Percentiles rank a stretch among this genome's conserved stretches.
phyloP scores from a whole-genome alignment of 176 grass and related monocot genomes.

The Elymus sibiricus region DNA sequence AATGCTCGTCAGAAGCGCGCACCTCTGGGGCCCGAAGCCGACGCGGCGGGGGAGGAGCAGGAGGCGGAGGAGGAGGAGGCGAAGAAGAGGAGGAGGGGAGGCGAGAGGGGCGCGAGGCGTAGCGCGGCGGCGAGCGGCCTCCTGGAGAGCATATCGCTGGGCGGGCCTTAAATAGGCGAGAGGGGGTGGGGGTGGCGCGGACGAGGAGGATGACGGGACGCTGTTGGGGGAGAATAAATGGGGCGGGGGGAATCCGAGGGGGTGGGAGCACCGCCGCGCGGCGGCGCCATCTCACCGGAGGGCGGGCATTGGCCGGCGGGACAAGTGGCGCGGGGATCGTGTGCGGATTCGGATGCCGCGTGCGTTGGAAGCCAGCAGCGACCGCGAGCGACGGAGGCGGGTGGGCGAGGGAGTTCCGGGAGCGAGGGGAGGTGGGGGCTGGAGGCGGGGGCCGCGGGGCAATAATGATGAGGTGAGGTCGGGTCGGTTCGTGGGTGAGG shows the following conservation, averaged over 20 bases:
- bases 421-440: neutral
- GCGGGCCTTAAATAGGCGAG: conserved; percentile 55
- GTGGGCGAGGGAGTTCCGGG: neutral
- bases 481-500: neutral
- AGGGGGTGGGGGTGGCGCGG: neutral
- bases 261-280: conserved; percentile 32
- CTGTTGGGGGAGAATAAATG: conserved; percentile 35
- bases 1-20: neutral
- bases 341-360: conserved; percentile 43
- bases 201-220: conserved; percentile 5
- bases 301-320: conserved; percentile 16
- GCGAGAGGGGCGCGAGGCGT: conserved; percentile 35
- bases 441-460: neutral
- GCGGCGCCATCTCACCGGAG: conserved; percentile 34
- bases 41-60: conserved; percentile 7
- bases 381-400: neutral
- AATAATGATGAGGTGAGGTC: neutral
- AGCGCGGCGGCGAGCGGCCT: conserved; percentile 51
- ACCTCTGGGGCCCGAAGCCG: conserved; percentile 33
- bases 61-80: conserved; percentile 20
- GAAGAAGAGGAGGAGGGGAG: conserved; percentile 34
- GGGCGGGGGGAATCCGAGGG: neutral
- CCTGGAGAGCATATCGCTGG: conserved; percentile 49
- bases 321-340: conserved; percentile 36
- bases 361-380: conserved; percentile 32